Evolutionary conservation across 2,329 filamentous ascomycete species (phyloP).

Genomic region (Microsporum ferrugineum): DNA sequence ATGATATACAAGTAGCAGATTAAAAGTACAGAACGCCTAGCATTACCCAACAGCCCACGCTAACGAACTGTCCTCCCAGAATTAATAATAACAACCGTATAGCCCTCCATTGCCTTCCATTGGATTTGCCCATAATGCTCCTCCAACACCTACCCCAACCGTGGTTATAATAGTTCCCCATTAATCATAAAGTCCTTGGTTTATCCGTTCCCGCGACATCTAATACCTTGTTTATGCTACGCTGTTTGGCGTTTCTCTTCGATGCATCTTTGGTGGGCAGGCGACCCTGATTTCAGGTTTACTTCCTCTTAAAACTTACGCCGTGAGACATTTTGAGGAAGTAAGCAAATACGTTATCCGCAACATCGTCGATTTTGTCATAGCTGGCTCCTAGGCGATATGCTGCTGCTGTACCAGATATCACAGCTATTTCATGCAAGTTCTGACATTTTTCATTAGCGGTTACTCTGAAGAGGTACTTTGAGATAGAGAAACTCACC

Average conservation of each 20-base stretch:
- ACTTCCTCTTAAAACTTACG: slow-evolving; percentile 5
- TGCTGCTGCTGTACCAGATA: slow-evolving; percentile 59
- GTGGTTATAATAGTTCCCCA: not conserved
- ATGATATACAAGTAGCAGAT: not conserved
- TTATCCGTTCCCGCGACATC: not conserved
- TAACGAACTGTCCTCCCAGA: not conserved
- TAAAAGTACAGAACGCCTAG: not conserved
- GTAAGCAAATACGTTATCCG: slow-evolving; percentile 24
- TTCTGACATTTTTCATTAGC: slow-evolving; percentile 18
- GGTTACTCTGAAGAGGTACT: not conserved
- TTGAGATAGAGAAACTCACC: slow-evolving; percentile 31
- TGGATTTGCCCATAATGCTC: not conserved
- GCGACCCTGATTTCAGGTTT: not conserved
- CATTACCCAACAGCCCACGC: not conserved
- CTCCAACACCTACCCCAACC: not conserved
- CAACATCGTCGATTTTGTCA: slow-evolving; percentile 25
- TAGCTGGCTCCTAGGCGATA: slow-evolving; percentile 58
- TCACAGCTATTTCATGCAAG: slow-evolving; percentile 57
- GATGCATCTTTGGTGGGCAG: not conserved
- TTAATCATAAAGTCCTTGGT: not conserved
- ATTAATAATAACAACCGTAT: not conserved
- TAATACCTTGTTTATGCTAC: not conserved
- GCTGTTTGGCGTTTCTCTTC: not conserved
- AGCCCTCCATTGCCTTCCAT: not conserved
- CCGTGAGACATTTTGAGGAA: slow-evolving; percentile 19